These are phyloP conservation scores for Colletotrichum navitas DNA, from an alignment of 2,329 filamentous ascomycete species.

Conservation along the genomic window DNA sequence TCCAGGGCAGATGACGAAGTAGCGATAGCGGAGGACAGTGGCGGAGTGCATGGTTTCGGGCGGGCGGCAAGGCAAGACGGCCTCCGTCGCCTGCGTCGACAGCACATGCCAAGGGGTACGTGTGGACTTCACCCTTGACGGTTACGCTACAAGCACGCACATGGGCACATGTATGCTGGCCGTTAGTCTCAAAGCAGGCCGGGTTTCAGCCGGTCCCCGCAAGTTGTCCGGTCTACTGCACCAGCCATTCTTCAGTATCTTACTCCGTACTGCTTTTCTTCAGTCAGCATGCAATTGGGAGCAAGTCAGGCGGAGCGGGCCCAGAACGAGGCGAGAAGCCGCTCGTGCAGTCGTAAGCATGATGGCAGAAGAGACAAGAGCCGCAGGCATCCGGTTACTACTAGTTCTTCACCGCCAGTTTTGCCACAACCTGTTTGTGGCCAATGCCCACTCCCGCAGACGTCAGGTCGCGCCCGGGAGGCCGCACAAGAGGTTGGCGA, in stretches of 20 bases:
- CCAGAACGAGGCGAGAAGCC: slow-evolving; percentile 6
- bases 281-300: not conserved
- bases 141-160: slow-evolving; percentile 17
- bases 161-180: slow-evolving; percentile 8
- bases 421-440: slow-evolving; percentile 18
- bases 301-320: not conserved
- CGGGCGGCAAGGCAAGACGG: slow-evolving; percentile 1
- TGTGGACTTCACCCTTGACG: no score
- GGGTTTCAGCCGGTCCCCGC: not conserved
- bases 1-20: slow-evolving; percentile 6
- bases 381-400: slow-evolving; percentile 11
- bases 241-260: not conserved
- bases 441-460: slow-evolving; percentile 16
- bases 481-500: slow-evolving; percentile 19
- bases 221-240: not conserved
- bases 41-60: not conserved
- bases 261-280: not conserved
- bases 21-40: slow-evolving; percentile 2
- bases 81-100: slow-evolving; percentile 4
- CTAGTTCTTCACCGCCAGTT: slow-evolving; percentile 34
- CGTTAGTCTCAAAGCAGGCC: not conserved
- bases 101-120: slow-evolving; percentile 21
- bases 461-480: slow-evolving; percentile 20
- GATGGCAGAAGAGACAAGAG: slow-evolving; percentile 24
- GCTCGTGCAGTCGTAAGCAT: slow-evolving; percentile 5